These are phyloP conservation scores for Aspergillus spinulosporus DNA, from an alignment of 2,329 filamentous ascomycete genomes.

Conservation along the genomic window DNA sequence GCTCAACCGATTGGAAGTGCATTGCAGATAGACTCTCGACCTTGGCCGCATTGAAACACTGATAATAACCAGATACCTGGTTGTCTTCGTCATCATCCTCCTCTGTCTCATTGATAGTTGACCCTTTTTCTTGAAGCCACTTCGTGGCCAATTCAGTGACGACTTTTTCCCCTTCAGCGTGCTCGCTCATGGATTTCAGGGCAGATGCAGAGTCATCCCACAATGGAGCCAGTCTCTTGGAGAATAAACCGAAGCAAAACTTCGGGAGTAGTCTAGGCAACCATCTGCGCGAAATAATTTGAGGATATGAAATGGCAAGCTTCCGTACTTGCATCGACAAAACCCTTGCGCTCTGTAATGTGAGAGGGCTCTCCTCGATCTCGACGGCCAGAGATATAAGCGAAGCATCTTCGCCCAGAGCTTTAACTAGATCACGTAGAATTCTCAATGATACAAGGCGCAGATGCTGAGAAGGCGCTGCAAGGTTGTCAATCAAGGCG, in stretches of 20 bases:
- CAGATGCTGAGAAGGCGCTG: slow-evolving; percentile 71
- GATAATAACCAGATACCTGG: slow-evolving; percentile 59
- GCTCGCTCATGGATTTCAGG: slow-evolving; percentile 71
- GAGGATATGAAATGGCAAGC: slow-evolving; percentile 65
- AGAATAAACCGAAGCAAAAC: slow-evolving; percentile 87
- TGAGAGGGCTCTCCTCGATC: slow-evolving; percentile 77
- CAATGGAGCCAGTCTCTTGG: slow-evolving; percentile 77
- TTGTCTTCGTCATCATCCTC: slow-evolving; percentile 28
- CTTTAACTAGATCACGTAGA: slow-evolving; percentile 57
- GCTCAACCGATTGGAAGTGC: slow-evolving; percentile 55
- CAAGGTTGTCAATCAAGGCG: slow-evolving; percentile 71
- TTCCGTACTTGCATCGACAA: slow-evolving; percentile 85
- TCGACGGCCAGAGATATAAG: slow-evolving; percentile 65
- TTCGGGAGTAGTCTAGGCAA: slow-evolving; percentile 71
- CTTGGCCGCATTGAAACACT: slow-evolving; percentile 73
- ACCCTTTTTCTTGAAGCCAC: slow-evolving; percentile 63
- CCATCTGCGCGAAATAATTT: slow-evolving; percentile 61
- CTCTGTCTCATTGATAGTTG: slow-evolving; percentile 23
- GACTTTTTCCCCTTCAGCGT: slow-evolving; percentile 68
- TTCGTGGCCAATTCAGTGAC: slow-evolving; percentile 72
- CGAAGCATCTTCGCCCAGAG: slow-evolving; percentile 49
- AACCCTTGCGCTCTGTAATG: slow-evolving; percentile 70
- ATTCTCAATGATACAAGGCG: slow-evolving; percentile 72
- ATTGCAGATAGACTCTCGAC: slow-evolving; percentile 56
- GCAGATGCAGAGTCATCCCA: slow-evolving; percentile 82